phyloP scores from a whole-genome alignment of 2,329 filamentous ascomycete species.

The Hymenoscyphus infarciens region DNA sequence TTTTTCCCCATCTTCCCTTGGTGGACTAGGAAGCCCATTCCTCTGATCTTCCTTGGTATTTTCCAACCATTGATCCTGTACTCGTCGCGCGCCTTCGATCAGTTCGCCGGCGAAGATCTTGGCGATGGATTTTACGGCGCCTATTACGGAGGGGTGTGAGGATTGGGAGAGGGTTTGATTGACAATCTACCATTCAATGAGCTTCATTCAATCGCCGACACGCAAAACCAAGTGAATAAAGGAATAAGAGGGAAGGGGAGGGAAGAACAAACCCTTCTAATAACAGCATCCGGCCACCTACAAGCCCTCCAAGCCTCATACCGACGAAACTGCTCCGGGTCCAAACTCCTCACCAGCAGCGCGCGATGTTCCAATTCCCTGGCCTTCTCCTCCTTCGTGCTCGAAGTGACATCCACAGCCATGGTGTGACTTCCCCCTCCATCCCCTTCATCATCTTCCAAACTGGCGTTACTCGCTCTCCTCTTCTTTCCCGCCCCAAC shows the following conservation, averaged over 20 bases:
- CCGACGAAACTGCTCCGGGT: conserved; percentile 62
- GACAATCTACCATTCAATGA: conserved; percentile 58
- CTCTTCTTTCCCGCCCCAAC: conserved; percentile 40
- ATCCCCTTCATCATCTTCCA: conserved; percentile 49
- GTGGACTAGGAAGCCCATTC: conserved; percentile 46
- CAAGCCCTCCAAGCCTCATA: conserved; percentile 69
- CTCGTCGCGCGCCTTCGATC: conserved; percentile 65
- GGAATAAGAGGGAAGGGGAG: no score
- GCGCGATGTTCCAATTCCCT: conserved; percentile 55
- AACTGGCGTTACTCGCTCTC: conserved; percentile 45
- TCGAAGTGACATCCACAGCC: conserved; percentile 55
- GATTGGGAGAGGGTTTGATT: conserved; percentile 80
- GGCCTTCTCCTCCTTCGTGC: conserved; percentile 65
- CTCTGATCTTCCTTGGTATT: conserved; percentile 54
- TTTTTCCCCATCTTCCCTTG: conserved; percentile 29
- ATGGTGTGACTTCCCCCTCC: conserved; percentile 40
- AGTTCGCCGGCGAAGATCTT: conserved; percentile 76
- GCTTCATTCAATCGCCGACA: no score
- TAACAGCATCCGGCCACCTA: conserved; percentile 64
- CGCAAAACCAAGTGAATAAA: no score
- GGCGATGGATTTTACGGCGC: conserved; percentile 70
- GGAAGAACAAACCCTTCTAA: conserved; percentile 55
- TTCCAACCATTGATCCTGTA: conserved; percentile 69
- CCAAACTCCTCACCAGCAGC: conserved; percentile 63
- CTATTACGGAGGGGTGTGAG: conserved; percentile 68